Evolutionary conservation across 164 flowering plant species (phyloP), one percentile per base, ranked within the genome.

Genomic region (Annona squamosa): DNA sequence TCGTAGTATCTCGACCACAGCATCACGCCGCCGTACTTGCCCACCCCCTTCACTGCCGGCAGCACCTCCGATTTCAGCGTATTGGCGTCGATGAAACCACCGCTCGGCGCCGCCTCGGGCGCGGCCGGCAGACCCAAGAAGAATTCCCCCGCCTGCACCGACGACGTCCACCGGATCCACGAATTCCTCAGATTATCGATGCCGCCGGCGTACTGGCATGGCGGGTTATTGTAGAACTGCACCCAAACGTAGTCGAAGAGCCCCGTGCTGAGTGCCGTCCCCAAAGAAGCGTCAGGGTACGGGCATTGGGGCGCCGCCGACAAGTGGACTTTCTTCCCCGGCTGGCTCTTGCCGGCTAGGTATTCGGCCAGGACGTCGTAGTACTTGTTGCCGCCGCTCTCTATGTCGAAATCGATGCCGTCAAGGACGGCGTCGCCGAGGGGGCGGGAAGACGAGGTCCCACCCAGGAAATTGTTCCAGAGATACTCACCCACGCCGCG

Each of bases 201-300:
- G 3, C 42, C 68, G 5, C 67, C 71, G 0, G 45, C 0, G 42
- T 73, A 73, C 12, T 70, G 73, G 48, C 76, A 70, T 3, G 44
- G 18, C 3, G 72, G 59, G 63, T 75, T 78, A 47, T 78, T 78
- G 59, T 80, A 82, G 43, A 80, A 82, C 59, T 76, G 81, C 6
- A 81, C 71, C 86, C 82, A 81, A 45, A 84, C 82, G 18, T 74
- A 79, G 59, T 84, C 86, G 19, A 84, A 84, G 1, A 78, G 77
- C 6, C 80, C 83, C 0, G 81, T 74, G 4, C 45, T 9, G 1
- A 84, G 52, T 0, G 84, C 86, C 0, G 9, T 6, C 6, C 52
- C 63, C 9, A 81, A 45, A 3, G 10, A 4, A 0, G 18, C 37
- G 48, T 81, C 85, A 0, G 83, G 85, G 47, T 19, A 69, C 4